Conservation (phyloP, 306 rosid species). For the Ziziphus jujuba region DNA sequence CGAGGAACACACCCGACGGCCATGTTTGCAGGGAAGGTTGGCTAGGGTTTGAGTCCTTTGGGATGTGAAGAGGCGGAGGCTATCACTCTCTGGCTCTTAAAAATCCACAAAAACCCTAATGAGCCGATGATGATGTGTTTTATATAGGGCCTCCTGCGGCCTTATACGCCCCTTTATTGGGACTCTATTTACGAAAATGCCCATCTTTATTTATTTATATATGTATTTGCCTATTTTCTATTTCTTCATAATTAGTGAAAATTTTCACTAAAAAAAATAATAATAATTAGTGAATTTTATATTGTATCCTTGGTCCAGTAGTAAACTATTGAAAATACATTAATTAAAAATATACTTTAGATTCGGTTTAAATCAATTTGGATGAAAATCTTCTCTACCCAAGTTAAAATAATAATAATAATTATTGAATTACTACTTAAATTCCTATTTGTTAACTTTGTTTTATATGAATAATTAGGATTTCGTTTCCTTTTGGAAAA, state of each 20-base stretch:
- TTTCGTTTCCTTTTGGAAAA: too few species aligned
- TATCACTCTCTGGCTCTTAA: neutral
- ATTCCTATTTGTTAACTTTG: too few species aligned
- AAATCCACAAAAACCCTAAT: slow-evolving; percentile 1
- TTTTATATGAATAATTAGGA: too few species aligned
- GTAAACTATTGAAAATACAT: too few species aligned
- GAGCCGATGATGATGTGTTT: neutral
- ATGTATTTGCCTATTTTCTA: neutral
- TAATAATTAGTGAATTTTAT: too few species aligned
- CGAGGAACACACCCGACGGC: slow-evolving; percentile 41
- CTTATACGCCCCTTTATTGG: neutral
- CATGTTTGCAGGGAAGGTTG: slow-evolving; percentile 16
- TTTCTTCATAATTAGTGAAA: neutral
- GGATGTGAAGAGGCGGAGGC: slow-evolving; percentile 11
- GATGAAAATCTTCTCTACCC: too few species aligned
- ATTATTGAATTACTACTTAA: too few species aligned
- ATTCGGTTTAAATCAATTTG: too few species aligned
- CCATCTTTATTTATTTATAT: neutral
- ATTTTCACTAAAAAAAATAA: too few species aligned
- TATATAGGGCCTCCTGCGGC: neutral
- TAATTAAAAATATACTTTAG: too few species aligned
- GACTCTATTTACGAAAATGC: slow-evolving; percentile 18
- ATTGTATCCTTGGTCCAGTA: too few species aligned
- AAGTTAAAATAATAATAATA: too few species aligned
- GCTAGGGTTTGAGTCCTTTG: slow-evolving; percentile 18